Evolutionary conservation across 225 moss, liverwort and hornwort species (phyloP).

Genomic region (Takakia lepidozioides): DNA sequence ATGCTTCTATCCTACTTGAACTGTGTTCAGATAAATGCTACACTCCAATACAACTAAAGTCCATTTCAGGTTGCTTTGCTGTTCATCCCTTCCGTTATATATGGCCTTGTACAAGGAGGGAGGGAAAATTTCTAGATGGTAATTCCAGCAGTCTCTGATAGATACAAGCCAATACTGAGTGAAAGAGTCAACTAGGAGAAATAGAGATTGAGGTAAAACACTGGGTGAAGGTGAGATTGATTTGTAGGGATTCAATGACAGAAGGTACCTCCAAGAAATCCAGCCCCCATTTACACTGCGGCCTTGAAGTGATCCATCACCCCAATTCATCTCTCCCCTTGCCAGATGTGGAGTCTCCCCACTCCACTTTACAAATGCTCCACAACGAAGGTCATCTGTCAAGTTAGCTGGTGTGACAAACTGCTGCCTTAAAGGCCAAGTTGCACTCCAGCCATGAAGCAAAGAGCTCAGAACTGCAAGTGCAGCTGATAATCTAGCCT

Average conservation of each 20-base stretch:
- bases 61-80: no score
- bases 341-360: neutral
- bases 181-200: no score
- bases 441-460: slow-evolving; percentile 10
- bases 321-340: slow-evolving; percentile 4
- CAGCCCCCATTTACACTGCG: slow-evolving; percentile 12
- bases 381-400: slow-evolving; percentile 15
- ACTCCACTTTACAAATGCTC: slow-evolving; percentile 6
- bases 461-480: slow-evolving; percentile 1
- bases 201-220: no score
- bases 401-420: slow-evolving; percentile 3
- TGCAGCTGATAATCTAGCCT: slow-evolving; percentile 1
- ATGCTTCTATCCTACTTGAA: no score
- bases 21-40: no score
- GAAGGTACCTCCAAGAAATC: slow-evolving; percentile 8
- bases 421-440: slow-evolving; percentile 12
- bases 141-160: no score
- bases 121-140: neutral
- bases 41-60: no score
- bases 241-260: neutral
- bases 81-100: no score
- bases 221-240: neutral
- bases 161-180: no score
- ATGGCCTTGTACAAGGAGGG: no score
- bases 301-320: slow-evolving; percentile 6